phyloP scores from a whole-genome alignment of 164 flowering plant genomes.

The Dillenia suffruticosa region DNA sequence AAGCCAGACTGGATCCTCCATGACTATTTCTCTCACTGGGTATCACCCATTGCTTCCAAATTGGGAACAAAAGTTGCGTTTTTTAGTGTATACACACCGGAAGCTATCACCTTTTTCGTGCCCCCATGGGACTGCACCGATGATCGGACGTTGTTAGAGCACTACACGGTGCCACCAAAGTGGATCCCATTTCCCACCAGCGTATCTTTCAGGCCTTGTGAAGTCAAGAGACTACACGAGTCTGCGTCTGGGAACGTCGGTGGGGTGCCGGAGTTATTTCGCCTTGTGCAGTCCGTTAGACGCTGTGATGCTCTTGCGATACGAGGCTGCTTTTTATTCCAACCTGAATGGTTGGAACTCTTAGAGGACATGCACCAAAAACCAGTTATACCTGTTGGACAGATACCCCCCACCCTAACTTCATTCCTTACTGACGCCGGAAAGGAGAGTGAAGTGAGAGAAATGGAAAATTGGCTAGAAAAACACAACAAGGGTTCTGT shows the following conservation, averaged over 20 bases:
- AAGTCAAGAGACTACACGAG: constrained; percentile 3
- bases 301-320: constrained; percentile 12
- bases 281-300: not conserved
- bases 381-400: constrained; percentile 22
- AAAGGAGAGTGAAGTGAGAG: constrained; percentile 6
- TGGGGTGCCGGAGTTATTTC: constrained; percentile 12
- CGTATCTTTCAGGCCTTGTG: constrained; percentile 13
- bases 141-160: constrained; percentile 16
- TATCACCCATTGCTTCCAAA: constrained; percentile 10
- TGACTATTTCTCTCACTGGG: constrained; percentile 30
- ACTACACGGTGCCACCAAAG: constrained; percentile 20
- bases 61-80: constrained; percentile 17
- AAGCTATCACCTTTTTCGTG: constrained; percentile 6
- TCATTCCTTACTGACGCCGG: not conserved
- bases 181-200: constrained; percentile 36
- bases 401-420: constrained; percentile 7
- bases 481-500: constrained; percentile 11
- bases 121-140: constrained; percentile 9
- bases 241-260: not conserved
- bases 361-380: constrained; percentile 11
- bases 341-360: constrained; percentile 19
- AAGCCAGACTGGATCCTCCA: constrained; percentile 33
- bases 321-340: constrained; percentile 23
- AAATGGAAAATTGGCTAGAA: constrained; percentile 19
- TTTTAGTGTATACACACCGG: constrained; percentile 14